Base-by-base conservation (phyloP, 306 rosid species). In the Cyamopsis tetragonoloba region DNA sequence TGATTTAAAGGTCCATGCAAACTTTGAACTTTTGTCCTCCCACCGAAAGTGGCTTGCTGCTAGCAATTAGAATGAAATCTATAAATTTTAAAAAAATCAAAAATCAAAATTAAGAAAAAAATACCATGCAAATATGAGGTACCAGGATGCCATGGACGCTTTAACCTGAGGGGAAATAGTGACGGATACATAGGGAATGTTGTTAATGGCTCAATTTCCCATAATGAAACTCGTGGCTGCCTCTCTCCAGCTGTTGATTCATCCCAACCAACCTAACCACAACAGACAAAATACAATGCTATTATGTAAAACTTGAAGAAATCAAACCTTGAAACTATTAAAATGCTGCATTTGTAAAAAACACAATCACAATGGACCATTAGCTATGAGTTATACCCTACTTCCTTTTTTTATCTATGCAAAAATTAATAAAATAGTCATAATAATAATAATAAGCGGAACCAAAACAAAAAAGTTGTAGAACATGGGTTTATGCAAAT, bases 201-300 rank as follows among this genome's bases (percentile, higher is more conserved):
- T 53, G 97, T 88, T 58, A 91, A 84, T 24, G 97, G 97, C 80
- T 91, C 97, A 73, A 91, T 91, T 82, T 91, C 97, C 97, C 97
- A 91, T 35, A 91, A 70, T 0, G 96, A 91, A 31, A 91, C 97
- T 66, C 97, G 87, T 28, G 97, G 96, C 68, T 86, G 96, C 75
- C 92, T 82, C 78, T 91, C 96, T 58, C 92, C 92, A 42, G 97
- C 91, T 41, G 97, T 86, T 42, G 97, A 88, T 78, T 91, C 97
- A 75, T 91, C 97, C 97, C 97, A 91, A 66, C 96, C 97, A 61
- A 91, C 97, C 97, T 84, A 74, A 42, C 70, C 47, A 77, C 59
- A 50, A 44, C 34, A 35, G 66, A 78, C 14, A 46, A 70, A 75
- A 78, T n/a, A n/a, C n/a, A n/a, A n/a, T n/a, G n/a, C n/a, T n/a